phyloP scores from a whole-genome alignment of 169 alveolate genomes.

The Plasmodium sp. region DNA sequence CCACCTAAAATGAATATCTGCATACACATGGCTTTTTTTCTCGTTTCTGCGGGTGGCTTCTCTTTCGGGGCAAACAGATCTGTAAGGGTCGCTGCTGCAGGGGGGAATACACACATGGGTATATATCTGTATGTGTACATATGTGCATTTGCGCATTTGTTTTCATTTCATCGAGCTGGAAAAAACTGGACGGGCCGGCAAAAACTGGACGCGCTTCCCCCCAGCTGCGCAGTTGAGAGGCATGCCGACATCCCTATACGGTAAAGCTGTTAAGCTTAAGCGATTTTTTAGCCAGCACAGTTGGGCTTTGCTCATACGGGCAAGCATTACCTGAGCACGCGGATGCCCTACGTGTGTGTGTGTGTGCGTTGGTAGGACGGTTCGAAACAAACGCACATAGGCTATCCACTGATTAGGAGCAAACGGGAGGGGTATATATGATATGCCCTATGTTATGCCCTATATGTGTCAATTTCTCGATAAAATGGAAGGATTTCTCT shows the following conservation, averaged over 20 bases:
- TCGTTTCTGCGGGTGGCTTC: not conserved
- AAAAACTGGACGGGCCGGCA: not conserved
- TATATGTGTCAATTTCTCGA: not conserved
- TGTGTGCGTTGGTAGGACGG: not conserved
- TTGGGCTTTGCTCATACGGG: not conserved
- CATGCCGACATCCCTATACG: not conserved
- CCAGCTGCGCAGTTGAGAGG: not conserved
- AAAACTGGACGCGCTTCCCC: not conserved
- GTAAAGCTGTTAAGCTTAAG: not conserved
- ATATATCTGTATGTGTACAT: not conserved
- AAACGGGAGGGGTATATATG: not conserved
- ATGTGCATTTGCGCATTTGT: not conserved
- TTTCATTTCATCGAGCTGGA: not conserved
- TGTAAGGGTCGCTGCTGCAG: not conserved
- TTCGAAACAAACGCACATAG: not conserved
- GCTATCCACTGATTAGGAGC: not conserved
- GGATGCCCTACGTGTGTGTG: not conserved
- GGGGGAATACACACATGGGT: not conserved
- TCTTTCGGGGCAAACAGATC: not conserved
- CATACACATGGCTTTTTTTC: not conserved
- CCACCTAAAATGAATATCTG: not conserved
- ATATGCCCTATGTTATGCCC: not conserved
- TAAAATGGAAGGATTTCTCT: not conserved
- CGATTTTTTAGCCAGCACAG: not conserved
- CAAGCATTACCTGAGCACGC: not conserved